Percentiles rank a stretch among this genome's conserved stretches.
phyloP scores from a whole-genome alignment of 2,329 filamentous ascomycete genomes.

The Fusarium papillatum region DNA sequence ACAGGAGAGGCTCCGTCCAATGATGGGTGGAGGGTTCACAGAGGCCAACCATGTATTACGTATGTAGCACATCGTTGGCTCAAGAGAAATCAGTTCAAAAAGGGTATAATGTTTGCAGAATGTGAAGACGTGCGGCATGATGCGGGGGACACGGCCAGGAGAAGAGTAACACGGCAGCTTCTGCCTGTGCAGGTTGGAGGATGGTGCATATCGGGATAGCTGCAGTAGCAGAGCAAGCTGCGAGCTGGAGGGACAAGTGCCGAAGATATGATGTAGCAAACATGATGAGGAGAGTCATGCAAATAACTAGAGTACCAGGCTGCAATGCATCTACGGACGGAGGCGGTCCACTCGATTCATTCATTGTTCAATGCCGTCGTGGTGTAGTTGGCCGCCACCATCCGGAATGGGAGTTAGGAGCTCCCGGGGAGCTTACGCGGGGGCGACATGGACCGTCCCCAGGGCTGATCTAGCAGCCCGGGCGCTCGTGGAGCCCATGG shows the following conservation, averaged over 20 bases:
- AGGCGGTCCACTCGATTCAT: slow-evolving; percentile 1
- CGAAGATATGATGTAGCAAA: neutral
- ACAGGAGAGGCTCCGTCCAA: slow-evolving; percentile 34
- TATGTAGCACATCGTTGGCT: slow-evolving; percentile 4
- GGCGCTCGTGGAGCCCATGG: neutral
- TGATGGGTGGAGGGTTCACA: slow-evolving; percentile 9
- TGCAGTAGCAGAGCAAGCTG: neutral
- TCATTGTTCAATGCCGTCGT: neutral
- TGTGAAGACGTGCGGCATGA: neutral
- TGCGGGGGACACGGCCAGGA: neutral
- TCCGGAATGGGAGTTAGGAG: slow-evolving; percentile 14
- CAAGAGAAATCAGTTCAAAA: slow-evolving; percentile 15
- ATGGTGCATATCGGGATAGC: neutral
- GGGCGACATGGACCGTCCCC: neutral
- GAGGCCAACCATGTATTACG: neutral
- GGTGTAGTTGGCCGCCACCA: slow-evolving; percentile 12
- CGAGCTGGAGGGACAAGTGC: neutral
- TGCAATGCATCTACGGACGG: neutral
- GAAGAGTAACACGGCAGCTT: slow-evolving; percentile 4
- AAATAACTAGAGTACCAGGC: neutral
- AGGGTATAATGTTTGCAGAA: neutral
- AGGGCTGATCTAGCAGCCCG: slow-evolving; percentile 5
- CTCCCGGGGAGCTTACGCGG: slow-evolving; percentile 10
- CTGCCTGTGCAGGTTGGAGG: neutral
- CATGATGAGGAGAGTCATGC: neutral